A percentile compares a stretch with the other conserved stretches of the same genome.
Conservation (phyloP, 768 basidiomycete genomes). For the Ephemerocybe angulata region DNA sequence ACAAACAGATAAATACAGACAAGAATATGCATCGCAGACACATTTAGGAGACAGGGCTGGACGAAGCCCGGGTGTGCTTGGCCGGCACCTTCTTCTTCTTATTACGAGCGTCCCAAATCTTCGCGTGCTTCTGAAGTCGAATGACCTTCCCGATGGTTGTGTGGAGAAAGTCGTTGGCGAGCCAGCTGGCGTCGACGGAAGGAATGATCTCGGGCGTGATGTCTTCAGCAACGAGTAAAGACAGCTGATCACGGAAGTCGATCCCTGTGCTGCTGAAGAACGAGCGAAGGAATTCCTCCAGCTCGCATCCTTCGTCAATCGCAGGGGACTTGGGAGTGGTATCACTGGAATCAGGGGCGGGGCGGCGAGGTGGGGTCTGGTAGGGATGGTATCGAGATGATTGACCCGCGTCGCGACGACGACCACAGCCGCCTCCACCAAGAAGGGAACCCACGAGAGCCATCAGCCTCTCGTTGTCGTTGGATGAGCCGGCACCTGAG, state of each 20-base stretch:
- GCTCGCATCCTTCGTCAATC: background rate
- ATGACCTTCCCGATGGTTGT: background rate
- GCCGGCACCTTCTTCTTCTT: background rate
- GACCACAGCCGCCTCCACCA: too few relatives aligned
- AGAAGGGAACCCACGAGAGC: too few relatives aligned
- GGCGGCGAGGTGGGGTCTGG: too few relatives aligned
- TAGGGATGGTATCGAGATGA: too few relatives aligned
- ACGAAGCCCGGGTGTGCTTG: background rate
- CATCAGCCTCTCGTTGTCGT: background rate
- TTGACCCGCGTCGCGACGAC: too few relatives aligned
- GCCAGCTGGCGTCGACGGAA: background rate
- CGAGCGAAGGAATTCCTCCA: background rate
- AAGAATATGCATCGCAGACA: background rate
- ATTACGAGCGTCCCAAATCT: background rate
- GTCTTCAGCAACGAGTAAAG: background rate
- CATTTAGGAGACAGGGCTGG: background rate
- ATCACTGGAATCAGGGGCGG: too few relatives aligned
- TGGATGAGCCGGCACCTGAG: background rate
- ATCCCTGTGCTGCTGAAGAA: background rate
- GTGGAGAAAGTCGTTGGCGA: background rate
- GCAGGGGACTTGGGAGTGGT: background rate
- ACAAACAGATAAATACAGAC: background rate
- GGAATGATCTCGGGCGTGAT: background rate
- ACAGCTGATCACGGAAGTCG: background rate
- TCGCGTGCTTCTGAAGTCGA: background rate